Evolutionary conservation across 202 grass and related monocot species (phyloP), one percentile per base, ranked within the genome.

Genomic region (Cymbopogon flexuosus): DNA sequence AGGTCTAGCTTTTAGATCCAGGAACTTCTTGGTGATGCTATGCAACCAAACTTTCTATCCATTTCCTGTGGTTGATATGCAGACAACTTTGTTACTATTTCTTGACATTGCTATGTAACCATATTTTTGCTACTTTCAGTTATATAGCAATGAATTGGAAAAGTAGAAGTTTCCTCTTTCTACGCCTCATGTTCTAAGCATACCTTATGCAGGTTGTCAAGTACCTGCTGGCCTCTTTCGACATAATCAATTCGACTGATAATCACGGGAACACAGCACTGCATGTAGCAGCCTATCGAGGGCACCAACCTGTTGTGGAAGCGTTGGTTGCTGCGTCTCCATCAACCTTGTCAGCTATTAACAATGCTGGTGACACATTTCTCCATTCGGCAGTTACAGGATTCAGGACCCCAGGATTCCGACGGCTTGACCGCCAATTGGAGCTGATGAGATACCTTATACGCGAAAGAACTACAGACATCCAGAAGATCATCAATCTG

Each of bases 181-280:
- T 61, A 68, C n/a, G 0, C 15, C 54, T 93, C 52, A 54, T 11
- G 16, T 43, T 56, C 11, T 74, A 33, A 81, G 40, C 27, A 71
- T 61, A 56, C 31, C 61, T 73, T 80, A 43, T 75, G 81, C 90
- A 99, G 96, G 96, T 96, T 72, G 90, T 96, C 62, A 74, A 89
- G 83, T 84, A 91, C 73, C 90, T 99, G 45, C 41, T 90, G 54
- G 70, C 60, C 22, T 87, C 73, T 83, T 96, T 96, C 40, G 24
- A 88, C 37, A 73, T 99, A n/a, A 87, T 90, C 59, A 82, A 85
- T 36, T 77, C 79, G 33, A 89, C 87, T 62, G 96, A 99, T 82
- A 90, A 88, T 69, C 86, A 93, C 27, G 92, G 96, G 74, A 99
- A 96, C 79, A 99, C 87, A 35, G 90, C 96, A 61, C 56, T 99